phyloP scores from a whole-genome alignment of 2,329 filamentous ascomycete genomes.

The Aphanoascus verrucosus region DNA sequence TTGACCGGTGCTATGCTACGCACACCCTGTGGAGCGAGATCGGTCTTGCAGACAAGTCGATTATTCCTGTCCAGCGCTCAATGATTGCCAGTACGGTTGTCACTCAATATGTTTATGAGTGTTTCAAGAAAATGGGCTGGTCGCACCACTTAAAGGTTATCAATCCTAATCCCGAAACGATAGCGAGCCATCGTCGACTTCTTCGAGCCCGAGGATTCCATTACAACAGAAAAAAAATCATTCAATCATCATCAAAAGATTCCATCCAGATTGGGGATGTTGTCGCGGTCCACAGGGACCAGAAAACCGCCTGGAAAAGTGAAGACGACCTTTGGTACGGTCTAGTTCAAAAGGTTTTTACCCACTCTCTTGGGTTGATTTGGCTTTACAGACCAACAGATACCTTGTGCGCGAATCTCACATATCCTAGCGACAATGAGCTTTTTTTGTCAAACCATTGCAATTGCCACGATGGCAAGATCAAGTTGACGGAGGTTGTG shows the following conservation, averaged over 20 bases:
- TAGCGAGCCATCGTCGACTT: conserved; percentile 8
- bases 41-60: conserved; percentile 25
- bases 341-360: conserved; percentile 50
- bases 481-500: conserved; percentile 47
- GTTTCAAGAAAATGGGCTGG: conserved; percentile 49
- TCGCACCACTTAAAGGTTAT: conserved; percentile 40
- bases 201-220: conserved; percentile 1
- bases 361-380: conserved; percentile 48
- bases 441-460: conserved; percentile 69
- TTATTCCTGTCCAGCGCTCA: conserved; percentile 17
- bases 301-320: conserved; percentile 47
- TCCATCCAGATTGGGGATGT: conserved; percentile 40
- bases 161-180: conserved; percentile 36
- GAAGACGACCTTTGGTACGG: conserved; percentile 54
- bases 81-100: conserved; percentile 46
- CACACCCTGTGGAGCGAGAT: conserved; percentile 49
- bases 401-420: conserved; percentile 56
- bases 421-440: conserved; percentile 61
- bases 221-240: background rate
- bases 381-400: conserved; percentile 66
- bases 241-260: conserved; percentile 25
- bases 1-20: conserved; percentile 31
- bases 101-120: conserved; percentile 55
- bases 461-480: conserved; percentile 48
- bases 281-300: conserved; percentile 38